These are phyloP conservation scores for Camellia sinensis DNA, from an alignment of 148 eudicot species.

Conservation along the genomic window DNA sequence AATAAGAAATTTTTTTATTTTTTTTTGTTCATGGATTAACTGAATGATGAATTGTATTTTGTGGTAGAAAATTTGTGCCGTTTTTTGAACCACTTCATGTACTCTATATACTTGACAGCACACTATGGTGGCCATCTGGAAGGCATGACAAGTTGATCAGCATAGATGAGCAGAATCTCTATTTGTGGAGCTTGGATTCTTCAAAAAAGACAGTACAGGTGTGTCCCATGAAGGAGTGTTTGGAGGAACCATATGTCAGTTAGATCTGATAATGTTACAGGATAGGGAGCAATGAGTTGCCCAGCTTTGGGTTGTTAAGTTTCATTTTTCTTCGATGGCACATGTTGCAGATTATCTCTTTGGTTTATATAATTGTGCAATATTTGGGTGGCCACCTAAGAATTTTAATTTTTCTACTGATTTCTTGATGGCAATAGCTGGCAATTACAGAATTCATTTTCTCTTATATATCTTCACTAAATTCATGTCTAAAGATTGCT, in stretches of 20 bases:
- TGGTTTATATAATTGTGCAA: not conserved
- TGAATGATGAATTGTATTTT: not conserved
- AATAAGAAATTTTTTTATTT: not conserved
- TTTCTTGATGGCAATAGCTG: not conserved
- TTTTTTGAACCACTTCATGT: not conserved
- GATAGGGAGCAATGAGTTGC: not conserved
- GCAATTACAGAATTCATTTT: too few species aligned
- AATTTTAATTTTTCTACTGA: not conserved
- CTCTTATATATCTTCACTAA: not conserved
- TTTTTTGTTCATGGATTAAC: not conserved
- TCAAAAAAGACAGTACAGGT: slow-evolving; percentile 96
- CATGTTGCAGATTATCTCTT: not conserved
- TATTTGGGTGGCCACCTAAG: too few species aligned
- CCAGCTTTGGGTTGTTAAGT: not conserved
- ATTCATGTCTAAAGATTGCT: not conserved
- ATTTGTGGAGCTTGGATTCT: slow-evolving; percentile 89
- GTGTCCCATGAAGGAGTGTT: not conserved
- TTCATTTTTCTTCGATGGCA: not conserved
- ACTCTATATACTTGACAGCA: slow-evolving; percentile 44
- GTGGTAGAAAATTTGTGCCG: not conserved
- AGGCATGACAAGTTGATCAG: slow-evolving; percentile 87
- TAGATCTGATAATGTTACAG: not conserved
- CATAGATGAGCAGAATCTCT: slow-evolving; percentile 88
- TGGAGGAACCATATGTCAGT: not conserved
- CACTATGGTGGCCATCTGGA: slow-evolving; percentile 97